Percentiles rank a stretch among this genome's conserved stretches.
phyloP scores from a whole-genome alignment of 768 basidiomycete genomes.

The Termitomyces bulborhizus region DNA sequence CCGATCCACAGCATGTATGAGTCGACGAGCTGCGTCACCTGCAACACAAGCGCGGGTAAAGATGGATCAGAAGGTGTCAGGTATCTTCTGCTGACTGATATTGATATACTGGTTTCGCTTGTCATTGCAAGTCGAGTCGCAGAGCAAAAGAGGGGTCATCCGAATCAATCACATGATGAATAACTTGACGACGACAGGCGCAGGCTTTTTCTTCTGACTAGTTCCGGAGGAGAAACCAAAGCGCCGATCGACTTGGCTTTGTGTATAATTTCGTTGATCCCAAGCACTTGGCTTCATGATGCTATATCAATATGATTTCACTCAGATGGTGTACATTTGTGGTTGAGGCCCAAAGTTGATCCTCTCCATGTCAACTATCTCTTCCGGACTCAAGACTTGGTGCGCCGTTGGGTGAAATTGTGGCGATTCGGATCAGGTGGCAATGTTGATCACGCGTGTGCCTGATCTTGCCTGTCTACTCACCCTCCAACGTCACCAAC shows the following conservation, averaged over 20 bases:
- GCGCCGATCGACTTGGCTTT: not conserved
- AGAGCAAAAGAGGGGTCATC: no score
- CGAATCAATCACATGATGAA: slow-evolving; percentile 1
- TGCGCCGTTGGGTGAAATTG: no score
- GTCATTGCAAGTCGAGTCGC: slow-evolving; percentile 3
- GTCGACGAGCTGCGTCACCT: slow-evolving; percentile 59
- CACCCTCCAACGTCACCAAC: not conserved
- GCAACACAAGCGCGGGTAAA: slow-evolving; percentile 55
- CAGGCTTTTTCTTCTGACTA: no score
- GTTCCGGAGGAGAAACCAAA: not conserved
- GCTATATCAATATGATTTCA: no score
- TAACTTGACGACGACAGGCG: not conserved
- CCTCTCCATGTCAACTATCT: no score
- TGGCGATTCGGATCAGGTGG: not conserved
- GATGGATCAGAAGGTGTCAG: slow-evolving; percentile 43
- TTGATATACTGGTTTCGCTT: slow-evolving; percentile 7
- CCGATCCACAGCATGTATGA: slow-evolving; percentile 86
- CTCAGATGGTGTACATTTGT: not conserved
- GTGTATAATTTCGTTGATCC: not conserved
- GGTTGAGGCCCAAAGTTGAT: no score
- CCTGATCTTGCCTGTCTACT: not conserved
- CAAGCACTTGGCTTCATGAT: not conserved
- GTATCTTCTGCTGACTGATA: slow-evolving; percentile 38
- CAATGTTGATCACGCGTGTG: not conserved
- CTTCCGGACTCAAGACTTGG: no score